A percentile compares a stretch with the other conserved stretches of the same genome.
Evolutionary conservation across 2,329 filamentous ascomycete genomes (phyloP).

Genomic region (Talaromyces sp.): DNA sequence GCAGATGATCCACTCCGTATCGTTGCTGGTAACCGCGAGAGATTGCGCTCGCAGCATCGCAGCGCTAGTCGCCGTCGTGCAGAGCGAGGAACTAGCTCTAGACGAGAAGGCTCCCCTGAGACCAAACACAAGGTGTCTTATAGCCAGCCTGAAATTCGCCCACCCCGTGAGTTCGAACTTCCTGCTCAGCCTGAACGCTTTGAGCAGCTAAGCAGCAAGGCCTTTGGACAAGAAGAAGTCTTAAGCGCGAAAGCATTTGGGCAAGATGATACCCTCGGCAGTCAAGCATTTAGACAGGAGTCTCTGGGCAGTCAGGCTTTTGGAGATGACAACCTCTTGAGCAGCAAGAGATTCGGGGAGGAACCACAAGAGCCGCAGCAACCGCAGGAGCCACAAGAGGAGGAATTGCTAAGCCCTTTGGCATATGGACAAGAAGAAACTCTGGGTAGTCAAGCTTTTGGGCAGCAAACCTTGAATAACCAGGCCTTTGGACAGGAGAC

Average conservation of each 20-base stretch:
- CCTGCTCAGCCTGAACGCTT: constrained; percentile 12
- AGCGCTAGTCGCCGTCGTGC: constrained; percentile 53
- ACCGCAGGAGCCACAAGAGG: too few species aligned
- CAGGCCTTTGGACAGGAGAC: constrained; percentile 1
- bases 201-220: constrained; percentile 12
- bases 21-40: constrained; percentile 48
- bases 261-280: constrained; percentile 1
- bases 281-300: background rate
- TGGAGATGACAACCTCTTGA: background rate
- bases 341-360: background rate
- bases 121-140: constrained; percentile 41
- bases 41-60: constrained; percentile 53
- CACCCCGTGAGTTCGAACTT: constrained; percentile 27
- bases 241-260: constrained; percentile 7
- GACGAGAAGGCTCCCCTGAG: constrained; percentile 52
- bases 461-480: background rate
- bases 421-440: background rate
- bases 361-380: too few species aligned
- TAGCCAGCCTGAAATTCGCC: constrained; percentile 33
- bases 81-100: constrained; percentile 48
- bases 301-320: background rate
- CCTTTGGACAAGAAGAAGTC: constrained; percentile 11
- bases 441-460: background rate
- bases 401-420: background rate
- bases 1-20: constrained; percentile 63